Percentiles rank a stretch among this genome's conserved stretches.
phyloP scores from a whole-genome alignment of 164 flowering plant species.

The Aristolochia contorta region DNA sequence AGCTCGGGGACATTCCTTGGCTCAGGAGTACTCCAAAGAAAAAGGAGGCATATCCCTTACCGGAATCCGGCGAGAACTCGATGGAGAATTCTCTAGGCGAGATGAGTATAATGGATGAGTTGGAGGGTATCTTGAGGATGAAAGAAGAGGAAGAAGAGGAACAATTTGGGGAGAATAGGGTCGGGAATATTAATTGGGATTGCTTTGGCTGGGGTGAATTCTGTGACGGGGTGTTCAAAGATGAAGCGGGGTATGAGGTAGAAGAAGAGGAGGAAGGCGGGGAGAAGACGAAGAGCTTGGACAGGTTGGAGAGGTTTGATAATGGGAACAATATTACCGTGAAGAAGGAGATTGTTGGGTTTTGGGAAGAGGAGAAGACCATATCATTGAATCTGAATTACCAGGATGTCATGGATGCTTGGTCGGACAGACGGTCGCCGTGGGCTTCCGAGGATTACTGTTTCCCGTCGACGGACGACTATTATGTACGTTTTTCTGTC shows the following conservation, averaged over 20 bases:
- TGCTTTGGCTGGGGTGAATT: constrained; percentile 30
- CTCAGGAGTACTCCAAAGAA: constrained; percentile 33
- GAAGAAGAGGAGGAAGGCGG: background rate
- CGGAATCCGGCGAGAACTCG: constrained; percentile 5
- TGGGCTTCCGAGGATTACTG: constrained; percentile 31
- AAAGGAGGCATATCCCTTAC: constrained; percentile 29
- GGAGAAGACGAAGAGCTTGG: background rate
- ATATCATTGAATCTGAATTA: constrained; percentile 41
- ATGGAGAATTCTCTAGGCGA: constrained; percentile 1
- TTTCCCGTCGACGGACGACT: constrained; percentile 10
- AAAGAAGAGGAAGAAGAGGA: constrained; percentile 20
- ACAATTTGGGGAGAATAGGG: constrained; percentile 1
- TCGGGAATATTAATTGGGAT: constrained; percentile 22
- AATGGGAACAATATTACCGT: constrained; percentile 9
- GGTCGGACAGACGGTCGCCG: constrained; percentile 48
- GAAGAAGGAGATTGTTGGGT: constrained; percentile 20
- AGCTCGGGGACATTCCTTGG: constrained; percentile 17
- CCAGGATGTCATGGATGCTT: constrained; percentile 53
- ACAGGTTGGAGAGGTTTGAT: constrained; percentile 11
- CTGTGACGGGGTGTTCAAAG: constrained; percentile 2
- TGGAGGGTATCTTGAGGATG: constrained; percentile 28
- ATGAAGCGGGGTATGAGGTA: constrained; percentile 3
- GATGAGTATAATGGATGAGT: constrained; percentile 21
- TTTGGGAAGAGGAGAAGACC: constrained; percentile 28
- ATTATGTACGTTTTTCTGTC: constrained; percentile 26